Evolutionary conservation across 768 basidiomycete genomes (phyloP).

Genomic region (Auriscalpium microsporum): DNA sequence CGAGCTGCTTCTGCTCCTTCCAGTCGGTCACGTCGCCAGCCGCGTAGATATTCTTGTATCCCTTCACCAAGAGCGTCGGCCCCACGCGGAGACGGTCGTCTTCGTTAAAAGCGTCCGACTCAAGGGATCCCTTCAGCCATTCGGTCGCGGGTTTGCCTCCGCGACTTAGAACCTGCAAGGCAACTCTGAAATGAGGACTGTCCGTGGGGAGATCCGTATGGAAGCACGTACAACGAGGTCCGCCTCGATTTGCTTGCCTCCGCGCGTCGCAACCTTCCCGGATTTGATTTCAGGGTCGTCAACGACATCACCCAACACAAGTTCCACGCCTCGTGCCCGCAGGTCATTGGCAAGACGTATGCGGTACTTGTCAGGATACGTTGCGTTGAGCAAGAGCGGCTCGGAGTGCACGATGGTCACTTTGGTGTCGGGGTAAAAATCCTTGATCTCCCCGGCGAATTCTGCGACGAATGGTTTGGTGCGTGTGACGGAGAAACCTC

Average conservation of each 20-base stretch:
- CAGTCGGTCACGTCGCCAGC: conserved; percentile 59
- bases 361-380: conserved; percentile 42
- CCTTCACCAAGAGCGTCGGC: conserved; percentile 47
- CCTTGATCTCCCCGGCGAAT: conserved; percentile 35
- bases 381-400: conserved; percentile 38
- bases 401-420: conserved; percentile 53
- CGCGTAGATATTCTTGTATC: conserved; percentile 51
- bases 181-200: not conserved
- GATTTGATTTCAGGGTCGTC: conserved; percentile 16
- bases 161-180: conserved; percentile 20
- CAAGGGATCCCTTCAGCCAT: conserved; percentile 38
- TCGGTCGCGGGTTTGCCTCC: conserved; percentile 41
- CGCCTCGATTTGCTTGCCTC: conserved; percentile 31
- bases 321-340: conserved; percentile 3
- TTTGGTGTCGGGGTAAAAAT: conserved; percentile 30
- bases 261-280: conserved; percentile 18
- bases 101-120: conserved; percentile 25
- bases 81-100: conserved; percentile 40
- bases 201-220: not conserved
- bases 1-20: conserved; percentile 52
- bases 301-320: conserved; percentile 14
- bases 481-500: not conserved
- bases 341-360: not conserved
- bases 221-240: conserved; percentile 48
- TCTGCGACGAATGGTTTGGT: conserved; percentile 21